Conservation (phyloP, 495 filamentous ascomycete genomes). For the Penicillium longicatenatum region DNA sequence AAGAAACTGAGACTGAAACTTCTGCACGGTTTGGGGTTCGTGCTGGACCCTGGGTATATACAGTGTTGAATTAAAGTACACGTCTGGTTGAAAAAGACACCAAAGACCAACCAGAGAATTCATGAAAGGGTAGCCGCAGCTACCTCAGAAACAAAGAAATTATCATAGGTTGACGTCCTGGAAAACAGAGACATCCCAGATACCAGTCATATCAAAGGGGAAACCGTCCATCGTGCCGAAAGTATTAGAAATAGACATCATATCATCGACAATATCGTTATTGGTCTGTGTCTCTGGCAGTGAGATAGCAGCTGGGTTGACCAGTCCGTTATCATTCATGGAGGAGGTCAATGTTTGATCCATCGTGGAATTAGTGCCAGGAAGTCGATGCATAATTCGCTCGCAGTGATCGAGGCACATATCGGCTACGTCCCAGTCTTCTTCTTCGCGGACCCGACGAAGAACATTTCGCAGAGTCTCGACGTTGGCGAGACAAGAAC, state of each 20-base stretch:
- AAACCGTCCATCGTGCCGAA: constrained; percentile 55
- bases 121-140: constrained; percentile 4
- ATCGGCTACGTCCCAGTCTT: constrained; percentile 57
- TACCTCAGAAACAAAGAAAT: no score
- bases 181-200: constrained; percentile 53
- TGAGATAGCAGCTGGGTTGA: constrained; percentile 48
- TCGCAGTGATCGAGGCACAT: constrained; percentile 57
- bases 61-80: constrained; percentile 17
- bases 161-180: constrained; percentile 47
- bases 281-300: constrained; percentile 51
- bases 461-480: constrained; percentile 46
- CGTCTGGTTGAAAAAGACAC: neutral
- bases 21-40: neutral
- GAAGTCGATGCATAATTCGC: constrained; percentile 46
- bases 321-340: constrained; percentile 34
- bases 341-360: constrained; percentile 20
- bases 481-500: constrained; percentile 45
- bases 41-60: constrained; percentile 27
- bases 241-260: constrained; percentile 53
- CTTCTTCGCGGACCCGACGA: constrained; percentile 51
- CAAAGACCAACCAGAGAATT: constrained; percentile 1
- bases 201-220: constrained; percentile 54
- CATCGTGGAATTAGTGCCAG: constrained; percentile 27
- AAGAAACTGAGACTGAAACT: constrained; percentile 20
- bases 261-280: constrained; percentile 53